Base-by-base conservation (phyloP, 1,284 basidiomycete genomes). In the Prillingera fragicola region DNA sequence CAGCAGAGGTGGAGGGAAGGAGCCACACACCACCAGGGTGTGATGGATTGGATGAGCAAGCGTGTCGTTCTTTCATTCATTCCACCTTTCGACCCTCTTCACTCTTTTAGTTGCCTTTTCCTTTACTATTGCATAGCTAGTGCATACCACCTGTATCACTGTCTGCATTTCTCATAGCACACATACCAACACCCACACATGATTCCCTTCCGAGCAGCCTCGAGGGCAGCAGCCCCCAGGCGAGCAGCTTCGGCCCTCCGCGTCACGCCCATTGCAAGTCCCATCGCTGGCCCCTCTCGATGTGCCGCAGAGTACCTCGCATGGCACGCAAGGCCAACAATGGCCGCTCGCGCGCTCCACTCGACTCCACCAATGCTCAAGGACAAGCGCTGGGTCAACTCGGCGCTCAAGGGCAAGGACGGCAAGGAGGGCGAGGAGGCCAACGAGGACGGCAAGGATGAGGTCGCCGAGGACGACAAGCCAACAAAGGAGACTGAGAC, bases 351-450 rank as follows among this genome's bases (percentile, higher is more conserved):
- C 9, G 25, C 34, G 13, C 37, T 69, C 19, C 59, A 65, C 47
- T 46, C 57, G 19, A 52, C 55, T n/a, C 28, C 56, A 3, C 32
- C 41, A 13, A 13, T 36, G 19, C 35, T 55, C 26, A 66, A 65
- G 48, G 65, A 68, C 29, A 67, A 67, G 47, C 49, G 59, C 51
- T 69, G 67, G 67, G 56, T 67, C 19, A 69, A 69, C 45, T 49
- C 57, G 14, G 53, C 63, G 21, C 38, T 44, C 14, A 48, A 50
- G 28, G 48, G 43, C 29, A 33, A 45, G 35, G 42, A 40, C 12
- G 39, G 37, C 28, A 49, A 55, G 32, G 43, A 45, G 2, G 43
- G 52, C n/a, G 40, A 46, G 26, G 56, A 59, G 15, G 41, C 50
- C 33, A 35, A 45, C 28, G 46, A 52, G 19, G 44, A 43, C 10